Evolutionary conservation across 75 land plant genomes (phyloP), one percentile per base, ranked within the genome.

Genomic region (Cunninghamia lanceolata): DNA sequence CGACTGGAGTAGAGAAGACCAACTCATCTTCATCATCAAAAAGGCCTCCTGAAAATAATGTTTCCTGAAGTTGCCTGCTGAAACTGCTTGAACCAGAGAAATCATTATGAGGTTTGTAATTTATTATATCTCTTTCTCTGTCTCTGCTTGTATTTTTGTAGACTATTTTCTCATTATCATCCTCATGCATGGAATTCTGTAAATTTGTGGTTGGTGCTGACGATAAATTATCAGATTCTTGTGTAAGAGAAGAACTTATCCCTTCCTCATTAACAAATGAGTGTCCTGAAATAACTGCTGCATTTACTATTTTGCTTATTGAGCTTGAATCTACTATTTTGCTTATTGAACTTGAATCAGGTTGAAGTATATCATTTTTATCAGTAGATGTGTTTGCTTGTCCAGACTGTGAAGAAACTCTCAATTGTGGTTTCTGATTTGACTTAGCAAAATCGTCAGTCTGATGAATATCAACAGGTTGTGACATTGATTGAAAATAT

Each of bases 21-120:
- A 43, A 21, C 9, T 79, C 82, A 40, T 78, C 82, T 79, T 79
- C 82, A 79, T 79, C 82, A 79, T 79, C 47, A 79, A 79, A 79
- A 15, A 79, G 82, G n/a, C 82, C 82, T 21, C 82, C 47, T 0
- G 47, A 79, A 79, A 79, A 79, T 79, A 79, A 43, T 43, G 82
- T 39, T 43, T 46, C 82, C 17, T 79, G 30, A 42, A 79, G 46
- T 2, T 43, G 47, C 47, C 11, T 43, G 11, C 30, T 79, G 32
- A 42, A 42, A 79, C n/a, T 43, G 82, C 82, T 79, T 79, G 82
- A 79, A 79, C 82, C 30, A 43, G 46, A 79, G 0, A 38, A 43
- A 79, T 79, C 13, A 3, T 38, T 38, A 43, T 25, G 11, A 42
- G 46, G n/a, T 78, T 78, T 25, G 21, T 78, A 9, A 39, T 19